Base-by-base conservation (phyloP, 1,284 basidiomycete genomes). In the Pseudomicrostroma phylloplanum region DNA sequence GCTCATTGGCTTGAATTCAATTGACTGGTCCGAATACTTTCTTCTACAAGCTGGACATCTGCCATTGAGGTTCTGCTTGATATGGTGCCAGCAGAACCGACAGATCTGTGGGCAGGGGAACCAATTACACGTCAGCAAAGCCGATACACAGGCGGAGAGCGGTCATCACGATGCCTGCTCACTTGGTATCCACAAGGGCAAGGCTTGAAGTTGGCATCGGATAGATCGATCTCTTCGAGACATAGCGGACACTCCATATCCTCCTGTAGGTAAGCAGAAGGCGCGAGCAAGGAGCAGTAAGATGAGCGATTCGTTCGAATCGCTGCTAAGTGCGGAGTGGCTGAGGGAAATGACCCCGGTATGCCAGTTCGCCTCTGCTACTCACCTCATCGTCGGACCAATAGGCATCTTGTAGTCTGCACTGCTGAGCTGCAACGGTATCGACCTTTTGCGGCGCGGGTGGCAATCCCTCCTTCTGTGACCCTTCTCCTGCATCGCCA, bases 181-280 rank as follows among this genome's bases (percentile, higher is more conserved):
- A 90, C 93, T 85, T 96, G 93, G 82, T 98, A 96, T 70, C 96
- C 96, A 82, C 96, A 99, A 60, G 93, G 88, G 81, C 96, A 99
- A 19, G 96, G 96, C 83, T 94, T 96, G 84, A 99, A 99, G 84
- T 96, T 96, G 79, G 96, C 86, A 84, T 99, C 96, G 49, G 92
- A 93, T 68, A 98, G 86, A 82, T 98, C 96, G 87, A 99, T 92
- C 82, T 96, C 93, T 80, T 98, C 96, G 62, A 97, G 86, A 82
- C 96, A 99, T 67, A 99, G 87, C 55, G 96, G 92, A 82, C 96
- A 99, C 77, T 98, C 94, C 72, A 90, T 89, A 77, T 96, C 92
- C 81, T 98, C 96, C 92, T 96, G 68, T 48, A 51, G 43, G 23
- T 25, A 30, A 19, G 12, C 19, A 54, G 13, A 56, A 9, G 41